Evolutionary conservation across 352 stramenopile species (phyloP).

Genomic region (Aphanomyces cochlioides): DNA sequence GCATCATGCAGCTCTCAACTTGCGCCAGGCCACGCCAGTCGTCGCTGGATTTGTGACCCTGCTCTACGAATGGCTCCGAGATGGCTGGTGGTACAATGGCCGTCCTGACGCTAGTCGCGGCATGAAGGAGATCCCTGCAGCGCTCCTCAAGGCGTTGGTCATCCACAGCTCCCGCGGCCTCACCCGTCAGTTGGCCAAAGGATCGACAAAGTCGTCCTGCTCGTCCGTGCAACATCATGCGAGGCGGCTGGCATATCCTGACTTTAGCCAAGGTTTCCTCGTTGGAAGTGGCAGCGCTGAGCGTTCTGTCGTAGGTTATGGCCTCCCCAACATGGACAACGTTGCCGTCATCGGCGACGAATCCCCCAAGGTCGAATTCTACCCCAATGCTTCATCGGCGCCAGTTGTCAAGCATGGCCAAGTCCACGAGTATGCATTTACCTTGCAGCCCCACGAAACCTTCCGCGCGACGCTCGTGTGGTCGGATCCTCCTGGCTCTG

Average conservation of each 20-base stretch:
- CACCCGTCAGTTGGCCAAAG: neutral
- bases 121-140: slow-evolving; percentile 56
- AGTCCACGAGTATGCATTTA: slow-evolving; percentile 18
- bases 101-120: slow-evolving; percentile 47
- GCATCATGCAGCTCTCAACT: too few species aligned
- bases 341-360: too few species aligned
- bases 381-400: slow-evolving; percentile 16
- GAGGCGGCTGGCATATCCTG: slow-evolving; percentile 47
- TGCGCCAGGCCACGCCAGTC: slow-evolving; percentile 48
- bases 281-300: too few species aligned
- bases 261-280: slow-evolving; percentile 60
- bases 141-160: slow-evolving; percentile 69
- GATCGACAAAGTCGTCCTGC: slow-evolving; percentile 40
- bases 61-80: slow-evolving; percentile 68
- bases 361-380: too few species aligned
- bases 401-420: slow-evolving; percentile 1
- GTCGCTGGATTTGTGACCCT: slow-evolving; percentile 65
- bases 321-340: too few species aligned
- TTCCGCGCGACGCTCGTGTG: slow-evolving; percentile 38
- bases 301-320: too few species aligned
- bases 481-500: slow-evolving; percentile 66
- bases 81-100: slow-evolving; percentile 72
- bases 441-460: neutral
- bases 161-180: slow-evolving; percentile 69
- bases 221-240: slow-evolving; percentile 20